phyloP scores from a whole-genome alignment of 2,329 filamentous ascomycete genomes.

The Tolypocladium pustulatum region DNA sequence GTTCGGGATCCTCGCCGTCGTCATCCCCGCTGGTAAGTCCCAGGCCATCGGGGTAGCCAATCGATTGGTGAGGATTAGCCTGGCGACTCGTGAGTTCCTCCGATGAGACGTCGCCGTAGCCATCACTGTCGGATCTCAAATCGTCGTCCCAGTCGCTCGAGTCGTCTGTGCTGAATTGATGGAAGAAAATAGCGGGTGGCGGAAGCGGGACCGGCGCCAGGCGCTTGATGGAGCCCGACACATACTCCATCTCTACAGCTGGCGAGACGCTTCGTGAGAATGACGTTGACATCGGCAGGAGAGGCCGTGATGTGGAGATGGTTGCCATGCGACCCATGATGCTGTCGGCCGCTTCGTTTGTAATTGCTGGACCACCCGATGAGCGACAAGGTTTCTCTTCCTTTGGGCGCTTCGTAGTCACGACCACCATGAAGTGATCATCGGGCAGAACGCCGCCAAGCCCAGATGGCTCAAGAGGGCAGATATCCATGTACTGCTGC shows the following conservation, averaged over 20 bases:
- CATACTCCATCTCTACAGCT: conserved; percentile 33
- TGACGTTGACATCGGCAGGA: conserved; percentile 1
- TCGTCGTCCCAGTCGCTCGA: conserved; percentile 22
- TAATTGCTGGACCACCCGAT: not conserved
- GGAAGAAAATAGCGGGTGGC: conserved; percentile 41
- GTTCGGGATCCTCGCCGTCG: conserved; percentile 27
- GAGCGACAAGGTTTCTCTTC: conserved; percentile 6
- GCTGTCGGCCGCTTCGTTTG: conserved; percentile 23
- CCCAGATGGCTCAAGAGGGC: conserved; percentile 44
- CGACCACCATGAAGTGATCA: conserved; percentile 52
- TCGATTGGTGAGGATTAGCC: conserved; percentile 26
- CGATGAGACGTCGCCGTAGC: conserved; percentile 17
- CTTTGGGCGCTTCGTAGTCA: conserved; percentile 36
- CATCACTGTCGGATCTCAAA: conserved; percentile 14
- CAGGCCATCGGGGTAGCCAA: conserved; percentile 28
- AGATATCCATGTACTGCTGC: conserved; percentile 25
- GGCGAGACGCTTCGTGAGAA: not conserved
- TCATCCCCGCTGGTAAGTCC: conserved; percentile 31
- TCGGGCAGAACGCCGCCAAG: conserved; percentile 49
- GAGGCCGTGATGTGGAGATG: conserved; percentile 29
- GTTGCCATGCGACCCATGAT: conserved; percentile 31
- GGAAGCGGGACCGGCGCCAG: conserved; percentile 39
- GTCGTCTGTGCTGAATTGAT: conserved; percentile 32
- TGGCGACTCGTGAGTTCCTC: conserved; percentile 20
- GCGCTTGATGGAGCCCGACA: conserved; percentile 28